Base-by-base conservation (phyloP, 805 yeast genomes). In the Spathaspora boniae region DNA sequence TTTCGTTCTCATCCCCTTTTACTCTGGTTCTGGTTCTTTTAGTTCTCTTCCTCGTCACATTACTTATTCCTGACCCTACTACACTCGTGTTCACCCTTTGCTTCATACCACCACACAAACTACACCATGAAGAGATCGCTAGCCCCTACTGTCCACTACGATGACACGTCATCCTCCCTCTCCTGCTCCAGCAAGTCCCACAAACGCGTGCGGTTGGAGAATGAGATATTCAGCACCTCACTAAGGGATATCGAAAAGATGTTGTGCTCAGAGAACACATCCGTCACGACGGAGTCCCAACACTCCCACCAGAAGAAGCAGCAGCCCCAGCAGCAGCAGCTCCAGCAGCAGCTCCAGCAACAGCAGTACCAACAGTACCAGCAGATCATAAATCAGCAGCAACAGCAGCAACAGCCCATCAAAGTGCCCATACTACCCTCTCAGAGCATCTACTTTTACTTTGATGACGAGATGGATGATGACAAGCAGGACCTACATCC, bases 181-280 rank as follows among this genome's bases (percentile, higher is more conserved):
- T 26, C 34, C 9, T 32, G 4, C 35, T 21, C 33, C 14, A 12
- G 26, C 14, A 50, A 53, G 29, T 48, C 55, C 5, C 33, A 37
- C 17, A 50, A 51, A 28, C 28, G 56, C 18, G 17, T 47, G 11
- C 43, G 40, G 29, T 33, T 52, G 12, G 55, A 51, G 28, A 38
- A 45, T 17, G 55, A 51, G 35, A 50, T 53, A 26, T 48, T 51
- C 22, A 48, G 52, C 33, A 50, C 47, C 17, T 48, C 55, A 14
- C 50, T 53, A 24, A 38, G 45, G 29, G 58, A 53, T 33, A 53
- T 53, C 6, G 55, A 51, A 31, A 33, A 41, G 16, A 51, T 53
- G 55, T 46, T 52, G 25, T 32, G 41, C 35, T n/a, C 18, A 6
- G 37, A 36, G 14, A n/a, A n/a, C n/a, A n/a, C n/a, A n/a, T 29